Evolutionary conservation across 331 rosid genomes (phyloP), one percentile per base, ranked within the genome.

Genomic region (Stylosanthes scabra): DNA sequence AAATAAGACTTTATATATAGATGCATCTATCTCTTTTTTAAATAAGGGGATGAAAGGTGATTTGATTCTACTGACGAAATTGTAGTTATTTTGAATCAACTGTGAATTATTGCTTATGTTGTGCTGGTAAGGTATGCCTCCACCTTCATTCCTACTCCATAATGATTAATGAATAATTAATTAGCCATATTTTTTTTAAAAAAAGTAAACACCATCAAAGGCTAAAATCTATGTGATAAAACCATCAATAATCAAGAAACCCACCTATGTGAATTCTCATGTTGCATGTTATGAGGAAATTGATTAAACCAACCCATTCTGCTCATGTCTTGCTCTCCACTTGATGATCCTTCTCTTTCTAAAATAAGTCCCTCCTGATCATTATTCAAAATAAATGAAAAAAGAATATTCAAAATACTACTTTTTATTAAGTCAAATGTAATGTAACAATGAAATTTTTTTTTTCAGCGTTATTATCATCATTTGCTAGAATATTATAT

Each of bases 361-460:
- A 11, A 31, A 31, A 28, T 11, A 37, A 51, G 40, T 41, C 50
- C 74, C 55, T 3, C 65, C 84, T 80, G 46, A 55, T 56, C 25
- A 20, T 31, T 5, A 49, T 34, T 61, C 5, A 41, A 16, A 9
- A 51, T 50, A 11, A 39, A 42, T 13, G 37, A 31, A 3, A 5
- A 20, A 9, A 31, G 5, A 31, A 31, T 31, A 59, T 31, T 15
- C 1, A 3, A 29, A 7, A 40, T 11, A 29, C 44, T 11, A 58
- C 15, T 9, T 34, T 3, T 2, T 20, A 20, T 41, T 9, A 59
- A 59, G 45, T 9, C 20, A 59, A 59, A 29, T 59, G 20, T 20
- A 39, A 3, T 31, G 5, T 3, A 31, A 3, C 3, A 31, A 31
- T 31, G 37, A 3, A 31, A 31, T 31, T 31, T 31, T 31, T 31